Evolutionary conservation across 2,329 filamentous ascomycete species (phyloP).

Genomic region (Polytolypa hystricis): DNA sequence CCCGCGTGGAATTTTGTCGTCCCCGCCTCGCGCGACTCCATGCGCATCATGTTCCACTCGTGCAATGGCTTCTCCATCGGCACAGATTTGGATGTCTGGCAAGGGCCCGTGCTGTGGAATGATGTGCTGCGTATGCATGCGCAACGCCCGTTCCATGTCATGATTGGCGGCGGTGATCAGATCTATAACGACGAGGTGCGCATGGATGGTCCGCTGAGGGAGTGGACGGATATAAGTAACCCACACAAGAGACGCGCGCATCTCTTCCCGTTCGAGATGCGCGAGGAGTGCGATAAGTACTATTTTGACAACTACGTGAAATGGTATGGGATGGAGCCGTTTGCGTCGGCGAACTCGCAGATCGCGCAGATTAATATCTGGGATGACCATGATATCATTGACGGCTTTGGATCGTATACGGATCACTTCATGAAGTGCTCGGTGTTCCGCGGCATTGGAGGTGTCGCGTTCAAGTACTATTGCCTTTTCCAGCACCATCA

Average conservation of each 20-base stretch:
- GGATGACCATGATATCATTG: constrained; percentile 57
- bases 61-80: constrained; percentile 59
- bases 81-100: constrained; percentile 52
- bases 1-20: constrained; percentile 45
- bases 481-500: constrained; percentile 64
- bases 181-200: constrained; percentile 69
- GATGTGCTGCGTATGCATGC: constrained; percentile 52
- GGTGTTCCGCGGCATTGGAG: constrained; percentile 55
- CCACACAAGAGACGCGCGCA: constrained; percentile 49
- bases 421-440: constrained; percentile 56
- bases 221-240: constrained; percentile 51
- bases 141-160: constrained; percentile 52
- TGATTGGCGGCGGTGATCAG: constrained; percentile 87
- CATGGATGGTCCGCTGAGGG: constrained; percentile 65
- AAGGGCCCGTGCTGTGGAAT: constrained; percentile 52
- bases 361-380: constrained; percentile 56
- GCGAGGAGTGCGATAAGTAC: constrained; percentile 48
- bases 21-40: constrained; percentile 49
- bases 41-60: constrained; percentile 60
- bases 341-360: constrained; percentile 48
- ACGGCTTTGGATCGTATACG: constrained; percentile 55
- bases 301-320: constrained; percentile 51
- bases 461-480: constrained; percentile 49
- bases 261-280: constrained; percentile 54
- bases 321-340: constrained; percentile 60